These are phyloP conservation scores for Pestalotiopsis sp. DNA, from an alignment of 2,329 filamentous ascomycete species.

Conservation along the genomic window DNA sequence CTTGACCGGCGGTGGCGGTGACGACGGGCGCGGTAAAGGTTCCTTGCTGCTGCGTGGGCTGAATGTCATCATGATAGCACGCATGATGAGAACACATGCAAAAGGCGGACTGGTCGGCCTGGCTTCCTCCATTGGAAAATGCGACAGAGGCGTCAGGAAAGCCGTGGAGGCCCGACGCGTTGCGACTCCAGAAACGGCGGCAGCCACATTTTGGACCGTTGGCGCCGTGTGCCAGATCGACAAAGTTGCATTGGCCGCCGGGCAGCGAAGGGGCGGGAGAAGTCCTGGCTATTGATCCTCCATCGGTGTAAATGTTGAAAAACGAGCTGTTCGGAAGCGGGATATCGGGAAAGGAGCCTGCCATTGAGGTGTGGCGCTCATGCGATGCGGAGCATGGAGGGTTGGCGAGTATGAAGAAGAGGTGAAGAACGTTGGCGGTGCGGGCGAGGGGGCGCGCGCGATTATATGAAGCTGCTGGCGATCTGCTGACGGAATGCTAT, in stretches of 20 bases:
- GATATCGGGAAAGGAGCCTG: conserved; percentile 48
- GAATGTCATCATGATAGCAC: conserved; percentile 57
- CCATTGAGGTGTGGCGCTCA: conserved; percentile 48
- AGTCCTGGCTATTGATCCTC: conserved; percentile 28
- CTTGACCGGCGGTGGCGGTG: conserved; percentile 39
- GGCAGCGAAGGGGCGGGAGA: conserved; percentile 39
- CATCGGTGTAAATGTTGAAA: conserved; percentile 58
- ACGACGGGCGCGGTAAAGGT: conserved; percentile 24
- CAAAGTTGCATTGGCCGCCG: conserved; percentile 57
- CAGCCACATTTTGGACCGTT: conserved; percentile 58
- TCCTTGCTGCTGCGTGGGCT: conserved; percentile 24
- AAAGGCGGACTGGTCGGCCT: conserved; percentile 45
- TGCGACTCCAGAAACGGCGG: conserved; percentile 59
- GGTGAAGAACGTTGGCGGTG: conserved; percentile 4
- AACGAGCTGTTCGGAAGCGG: conserved; percentile 43
- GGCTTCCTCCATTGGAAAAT: conserved; percentile 22
- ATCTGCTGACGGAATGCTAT: conserved; percentile 10
- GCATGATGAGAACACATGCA: conserved; percentile 66
- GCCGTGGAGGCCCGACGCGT: conserved; percentile 31
- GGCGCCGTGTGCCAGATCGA: conserved; percentile 52
- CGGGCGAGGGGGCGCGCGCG: conserved; percentile 3
- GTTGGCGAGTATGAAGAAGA: conserved; percentile 10
- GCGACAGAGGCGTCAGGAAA: conserved; percentile 24
- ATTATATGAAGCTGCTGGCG: conserved; percentile 10
- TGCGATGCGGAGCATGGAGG: conserved; percentile 27